Evolutionary conservation across 495 filamentous ascomycete genomes (phyloP), one percentile per base, ranked within the genome.

Genomic region (Penicillium manginii): DNA sequence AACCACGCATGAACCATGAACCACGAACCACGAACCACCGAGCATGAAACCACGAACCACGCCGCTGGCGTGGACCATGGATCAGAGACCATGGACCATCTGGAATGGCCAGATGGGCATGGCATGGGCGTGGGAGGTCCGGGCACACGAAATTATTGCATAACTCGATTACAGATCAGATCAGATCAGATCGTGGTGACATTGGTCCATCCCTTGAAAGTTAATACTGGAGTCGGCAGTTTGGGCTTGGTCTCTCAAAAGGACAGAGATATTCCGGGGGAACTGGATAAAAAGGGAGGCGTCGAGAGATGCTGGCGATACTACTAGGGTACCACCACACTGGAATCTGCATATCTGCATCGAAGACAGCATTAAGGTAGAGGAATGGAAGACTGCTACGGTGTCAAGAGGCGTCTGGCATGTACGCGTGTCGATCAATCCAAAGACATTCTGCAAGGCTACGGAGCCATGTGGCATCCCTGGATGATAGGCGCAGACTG

Each of bases 371-470:
- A 50, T 17, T 45, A 17, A 19, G 40, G 45, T 47, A 19, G 45
- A 61, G 45, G 45, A 61, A 64, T 64, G 67, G 64, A 67, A 60
- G 51, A 63, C 49, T 70, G 64, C 67, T 70, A 70, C 67, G 39
- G 67, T 69, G 39, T 57, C 66, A 63, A 61, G 63, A 11, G 45
- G 23, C 55, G 52, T 43, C n/a, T 56, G 42, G 59, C 53, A 66
- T 63, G 66, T 56, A 42, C 56, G 58, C 31, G 39, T 54, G 66
- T 60, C 54, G 64, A 62, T 60, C 50, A 43, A 59, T 65, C 47
- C 50, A 64, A 57, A 69, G 51, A 62, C 66, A 67, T 67, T 64
- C 66, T 67, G 66, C 66, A 69, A 69, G 64, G 66, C 57, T 57
- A 68, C 54, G 35, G 63, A 43, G 58, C 66, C 66, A 69, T 67